Base-by-base conservation (phyloP, 495 filamentous ascomycete genomes). In the Hypomontagnella submonticulosa region DNA sequence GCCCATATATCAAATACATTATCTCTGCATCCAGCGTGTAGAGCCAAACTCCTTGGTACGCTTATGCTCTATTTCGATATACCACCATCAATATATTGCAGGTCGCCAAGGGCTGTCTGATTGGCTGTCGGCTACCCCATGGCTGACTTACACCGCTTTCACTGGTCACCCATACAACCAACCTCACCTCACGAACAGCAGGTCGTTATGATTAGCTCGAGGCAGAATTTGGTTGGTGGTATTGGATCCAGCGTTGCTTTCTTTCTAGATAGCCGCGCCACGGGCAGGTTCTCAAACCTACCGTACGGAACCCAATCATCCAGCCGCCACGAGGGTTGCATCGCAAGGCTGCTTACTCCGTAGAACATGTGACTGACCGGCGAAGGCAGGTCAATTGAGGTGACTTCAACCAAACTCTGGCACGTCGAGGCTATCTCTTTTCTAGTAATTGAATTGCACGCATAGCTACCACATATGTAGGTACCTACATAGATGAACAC, bases 51-150 rank as follows among this genome's bases (percentile, higher is more conserved):
- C 23, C 47, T 38, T 69, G 52, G 49, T 58, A 62, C 19, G 66
- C 55, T 52, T 57, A 69, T 33, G 32, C 44, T 61, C 55, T 69
- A 59, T 69, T 68, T 63, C 48, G 27, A 69, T 47, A 61, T 64
- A 57, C 44, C 48, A 27, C 47, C 49, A 48, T 46, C 53, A 36
- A 51, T 55, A 27, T 44, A 49, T 52, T 47, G 60, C 44, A 50
- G 41, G 20, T 52, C 55, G 12, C 10, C 18, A 15, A 16, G 32
- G 40, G 15, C 34, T 7, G 43, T 20, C 51, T 23, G 11, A 62
- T 62, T 62, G 47, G 65, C 43, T 42, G 12, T 27, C 4, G 42
- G 40, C 38, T 6, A 53, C 34, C 36, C 18, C 23, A 44, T 55
- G 32, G 54, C 59, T 68, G 54, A 57, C 49, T 16, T 53, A 50